A percentile compares a stretch with the other conserved stretches of the same genome.
These are phyloP conservation scores for Ophiostoma australiae DNA, from an alignment of 2,329 filamentous ascomycete genomes.

Conservation along the genomic window DNA sequence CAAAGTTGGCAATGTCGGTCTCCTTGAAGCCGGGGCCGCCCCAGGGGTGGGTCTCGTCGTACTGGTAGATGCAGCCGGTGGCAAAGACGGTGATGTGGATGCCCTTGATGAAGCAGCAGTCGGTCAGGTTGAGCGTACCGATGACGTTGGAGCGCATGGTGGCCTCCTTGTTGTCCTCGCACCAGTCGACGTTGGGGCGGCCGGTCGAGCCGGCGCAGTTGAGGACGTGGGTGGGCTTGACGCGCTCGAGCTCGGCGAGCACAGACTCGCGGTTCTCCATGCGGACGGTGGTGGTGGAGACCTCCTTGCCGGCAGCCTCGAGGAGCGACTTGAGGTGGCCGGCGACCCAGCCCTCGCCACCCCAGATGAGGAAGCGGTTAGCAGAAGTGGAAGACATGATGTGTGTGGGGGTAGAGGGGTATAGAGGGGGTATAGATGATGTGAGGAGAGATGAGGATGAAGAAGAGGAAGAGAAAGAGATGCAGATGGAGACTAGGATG, in stretches of 20 bases:
- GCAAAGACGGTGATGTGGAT: conserved; percentile 63
- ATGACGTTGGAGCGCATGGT: conserved; percentile 64
- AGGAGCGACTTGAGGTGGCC: conserved; percentile 57
- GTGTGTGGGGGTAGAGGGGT: neutral
- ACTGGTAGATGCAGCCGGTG: conserved; percentile 64
- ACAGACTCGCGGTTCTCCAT: conserved; percentile 61
- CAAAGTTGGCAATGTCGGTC: conserved; percentile 60
- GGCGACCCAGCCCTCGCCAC: conserved; percentile 58
- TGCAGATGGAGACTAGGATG: neutral
- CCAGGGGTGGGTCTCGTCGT: conserved; percentile 56
- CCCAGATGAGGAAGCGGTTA: conserved; percentile 59
- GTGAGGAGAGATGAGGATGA: conserved; percentile 9
- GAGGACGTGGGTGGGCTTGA: conserved; percentile 62
- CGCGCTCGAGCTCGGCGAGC: conserved; percentile 49
- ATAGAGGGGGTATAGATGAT: no score
- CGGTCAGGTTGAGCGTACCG: conserved; percentile 58
- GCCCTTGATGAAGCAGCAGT: conserved; percentile 53
- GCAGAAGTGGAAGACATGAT: conserved; percentile 29
- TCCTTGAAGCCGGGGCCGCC: conserved; percentile 57
- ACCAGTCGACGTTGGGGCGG: conserved; percentile 66
- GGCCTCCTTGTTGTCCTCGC: conserved; percentile 63
- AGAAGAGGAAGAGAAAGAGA: neutral
- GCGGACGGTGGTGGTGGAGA: conserved; percentile 55
- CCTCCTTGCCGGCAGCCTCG: conserved; percentile 55
- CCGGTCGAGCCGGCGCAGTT: conserved; percentile 64